Evolutionary conservation across 208 protist species (phyloP).

Genomic region (Leishmania major): DNA sequence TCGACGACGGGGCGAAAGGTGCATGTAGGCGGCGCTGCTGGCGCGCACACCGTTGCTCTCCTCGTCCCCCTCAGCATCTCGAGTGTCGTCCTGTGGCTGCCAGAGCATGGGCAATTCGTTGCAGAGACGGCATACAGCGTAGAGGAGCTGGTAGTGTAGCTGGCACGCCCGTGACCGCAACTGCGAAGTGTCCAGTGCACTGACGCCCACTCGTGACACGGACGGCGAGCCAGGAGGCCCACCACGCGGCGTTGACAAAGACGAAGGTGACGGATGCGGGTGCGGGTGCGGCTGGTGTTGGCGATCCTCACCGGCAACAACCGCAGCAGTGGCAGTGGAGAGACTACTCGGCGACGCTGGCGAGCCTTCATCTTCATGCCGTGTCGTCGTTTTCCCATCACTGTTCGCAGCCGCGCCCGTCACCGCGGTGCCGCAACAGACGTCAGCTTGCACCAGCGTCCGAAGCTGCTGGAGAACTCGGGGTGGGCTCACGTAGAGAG

Average conservation of each 20-base stretch:
- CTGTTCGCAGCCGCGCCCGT: not conserved
- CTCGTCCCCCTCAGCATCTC: not conserved
- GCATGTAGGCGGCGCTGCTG: not conserved
- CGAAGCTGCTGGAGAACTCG: not conserved
- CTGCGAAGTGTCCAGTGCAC: not conserved
- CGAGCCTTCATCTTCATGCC: not conserved
- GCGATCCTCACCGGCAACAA: not conserved
- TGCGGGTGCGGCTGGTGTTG: not conserved
- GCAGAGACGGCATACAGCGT: conserved; percentile 35
- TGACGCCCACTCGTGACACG: not conserved
- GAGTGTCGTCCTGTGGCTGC: not conserved
- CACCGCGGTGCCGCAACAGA: not conserved
- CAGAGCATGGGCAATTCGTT: conserved; percentile 27
- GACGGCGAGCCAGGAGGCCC: not conserved
- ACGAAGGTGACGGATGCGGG: not conserved
- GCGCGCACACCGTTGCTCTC: not conserved
- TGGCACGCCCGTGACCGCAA: conserved; percentile 13
- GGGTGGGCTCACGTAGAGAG: conserved; percentile 17
- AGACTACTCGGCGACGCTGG: not conserved
- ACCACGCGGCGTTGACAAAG: not conserved
- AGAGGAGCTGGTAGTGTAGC: conserved; percentile 42
- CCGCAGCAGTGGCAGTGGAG: not conserved
- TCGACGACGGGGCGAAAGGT: not conserved
- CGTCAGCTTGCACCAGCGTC: not conserved
- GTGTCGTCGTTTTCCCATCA: not conserved